Conservation (phyloP, 1,139 yeast species). For the Nakaseomyces nivariensis region DNA sequence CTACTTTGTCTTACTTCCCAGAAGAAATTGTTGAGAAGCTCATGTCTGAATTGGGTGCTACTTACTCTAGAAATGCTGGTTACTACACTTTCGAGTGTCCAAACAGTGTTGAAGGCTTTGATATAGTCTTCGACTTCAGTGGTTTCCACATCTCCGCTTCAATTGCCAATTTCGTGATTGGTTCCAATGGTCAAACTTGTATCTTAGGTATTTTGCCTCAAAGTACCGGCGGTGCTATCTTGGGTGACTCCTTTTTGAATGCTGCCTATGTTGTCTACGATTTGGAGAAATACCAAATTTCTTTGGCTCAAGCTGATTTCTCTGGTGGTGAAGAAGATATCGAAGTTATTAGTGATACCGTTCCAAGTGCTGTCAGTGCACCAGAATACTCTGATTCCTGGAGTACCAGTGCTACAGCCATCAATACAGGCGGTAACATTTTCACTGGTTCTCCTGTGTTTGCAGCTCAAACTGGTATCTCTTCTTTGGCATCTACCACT, state of each 20-base stretch:
- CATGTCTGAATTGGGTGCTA: constrained; percentile 32
- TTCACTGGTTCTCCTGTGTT: constrained; percentile 17
- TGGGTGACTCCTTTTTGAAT: constrained; percentile 68
- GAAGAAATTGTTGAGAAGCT: constrained; percentile 31
- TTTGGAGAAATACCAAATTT: constrained; percentile 51
- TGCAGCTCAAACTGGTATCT: neutral
- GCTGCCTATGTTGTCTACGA: constrained; percentile 70
- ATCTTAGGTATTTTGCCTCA: constrained; percentile 29
- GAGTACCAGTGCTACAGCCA: constrained; percentile 16
- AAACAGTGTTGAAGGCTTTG: constrained; percentile 15
- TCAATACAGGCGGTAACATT: constrained; percentile 17
- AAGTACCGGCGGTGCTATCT: constrained; percentile 29
- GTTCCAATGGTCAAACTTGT: constrained; percentile 23
- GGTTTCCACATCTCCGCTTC: constrained; percentile 41
- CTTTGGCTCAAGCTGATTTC: constrained; percentile 50
- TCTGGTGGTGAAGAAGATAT: constrained; percentile 34
- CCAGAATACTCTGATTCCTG: constrained; percentile 33
- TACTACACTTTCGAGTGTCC: constrained; percentile 31
- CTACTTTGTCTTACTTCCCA: constrained; percentile 50
- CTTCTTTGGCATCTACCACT: neutral
- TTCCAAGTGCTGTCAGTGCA: constrained; percentile 41
- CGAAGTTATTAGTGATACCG: constrained; percentile 34
- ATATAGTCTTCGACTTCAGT: constrained; percentile 39
- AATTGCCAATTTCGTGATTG: constrained; percentile 31
- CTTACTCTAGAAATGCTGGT: constrained; percentile 28